These are phyloP conservation scores for Endothia cerciana DNA, from an alignment of 2,329 filamentous ascomycete genomes.

Conservation along the genomic window DNA sequence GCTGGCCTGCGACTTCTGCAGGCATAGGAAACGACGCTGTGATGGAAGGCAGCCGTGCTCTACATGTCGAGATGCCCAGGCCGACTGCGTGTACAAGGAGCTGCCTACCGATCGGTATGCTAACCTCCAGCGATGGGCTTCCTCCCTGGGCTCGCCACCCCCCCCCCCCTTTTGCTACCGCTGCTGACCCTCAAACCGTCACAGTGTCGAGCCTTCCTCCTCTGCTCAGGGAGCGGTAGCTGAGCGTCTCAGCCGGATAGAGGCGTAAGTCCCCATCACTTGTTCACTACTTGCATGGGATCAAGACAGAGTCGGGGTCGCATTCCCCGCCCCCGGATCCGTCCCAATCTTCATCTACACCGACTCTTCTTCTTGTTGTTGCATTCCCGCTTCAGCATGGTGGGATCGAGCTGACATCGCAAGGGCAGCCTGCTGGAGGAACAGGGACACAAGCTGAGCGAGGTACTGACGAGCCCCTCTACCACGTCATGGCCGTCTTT, in stretches of 20 bases:
- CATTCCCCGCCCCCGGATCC: conserved; percentile 2
- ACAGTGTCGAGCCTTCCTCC: conserved; percentile 38
- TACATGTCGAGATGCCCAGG: conserved; percentile 43
- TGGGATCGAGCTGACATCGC: conserved; percentile 21
- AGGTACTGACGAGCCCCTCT: conserved; percentile 23
- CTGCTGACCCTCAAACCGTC: background rate
- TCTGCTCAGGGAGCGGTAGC: conserved; percentile 40
- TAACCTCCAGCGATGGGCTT: background rate
- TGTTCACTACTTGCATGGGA: conserved; percentile 31
- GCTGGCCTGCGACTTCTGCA: conserved; percentile 46
- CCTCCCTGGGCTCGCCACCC: background rate
- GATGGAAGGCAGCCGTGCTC: conserved; percentile 45
- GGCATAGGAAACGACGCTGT: conserved; percentile 44
- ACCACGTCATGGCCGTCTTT: conserved; percentile 21
- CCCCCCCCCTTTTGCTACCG: background rate
- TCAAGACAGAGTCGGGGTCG: conserved; percentile 32
- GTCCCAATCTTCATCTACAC: background rate
- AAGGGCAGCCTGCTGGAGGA: conserved; percentile 32
- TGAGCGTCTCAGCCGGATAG: conserved; percentile 44
- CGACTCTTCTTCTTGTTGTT: conserved; percentile 26
- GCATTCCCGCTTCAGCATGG: conserved; percentile 34
- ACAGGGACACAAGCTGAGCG: conserved; percentile 32
- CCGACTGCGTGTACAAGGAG: conserved; percentile 46
- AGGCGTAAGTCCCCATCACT: conserved; percentile 32
- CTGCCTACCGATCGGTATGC: conserved; percentile 37